Evolutionary conservation across 345 rosid genomes (phyloP).

Genomic region (Stellera chamaejasme): DNA sequence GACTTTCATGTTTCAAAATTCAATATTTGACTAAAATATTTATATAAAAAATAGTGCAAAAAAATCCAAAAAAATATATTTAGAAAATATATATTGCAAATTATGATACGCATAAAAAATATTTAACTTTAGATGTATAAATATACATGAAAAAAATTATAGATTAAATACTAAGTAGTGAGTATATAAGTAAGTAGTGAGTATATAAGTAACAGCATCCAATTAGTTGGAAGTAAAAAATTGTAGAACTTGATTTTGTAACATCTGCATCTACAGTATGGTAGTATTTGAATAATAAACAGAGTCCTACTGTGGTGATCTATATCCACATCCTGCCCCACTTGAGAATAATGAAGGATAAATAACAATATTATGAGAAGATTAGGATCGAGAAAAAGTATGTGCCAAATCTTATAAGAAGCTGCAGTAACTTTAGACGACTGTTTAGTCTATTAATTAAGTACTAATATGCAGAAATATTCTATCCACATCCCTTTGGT

Average conservation of each 20-base stretch:
- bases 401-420: slow-evolving; percentile 19
- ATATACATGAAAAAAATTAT: too few relatives aligned
- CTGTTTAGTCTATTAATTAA: slow-evolving; percentile 9
- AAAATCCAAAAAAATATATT: too few relatives aligned
- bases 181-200: too few relatives aligned
- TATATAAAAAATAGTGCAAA: too few relatives aligned
- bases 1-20: too few relatives aligned
- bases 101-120: too few relatives aligned
- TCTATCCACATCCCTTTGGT: slow-evolving; percentile 4
- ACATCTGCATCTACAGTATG: background rate
- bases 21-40: too few relatives aligned
- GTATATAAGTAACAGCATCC: slow-evolving; percentile 9
- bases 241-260: background rate
- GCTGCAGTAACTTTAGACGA: slow-evolving; percentile 34
- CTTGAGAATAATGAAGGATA: slow-evolving; percentile 7
- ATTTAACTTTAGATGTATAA: too few relatives aligned
- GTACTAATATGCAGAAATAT: slow-evolving; percentile 16
- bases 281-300: background rate
- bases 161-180: too few relatives aligned
- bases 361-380: slow-evolving; percentile 9
- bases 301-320: slow-evolving; percentile 1
- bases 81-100: too few relatives aligned
- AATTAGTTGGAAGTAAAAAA: background rate
- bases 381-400: slow-evolving; percentile 24
- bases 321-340: slow-evolving; percentile 14